Base-by-base conservation (phyloP, 257 asterid species). In the Ehretia macrophylla region DNA sequence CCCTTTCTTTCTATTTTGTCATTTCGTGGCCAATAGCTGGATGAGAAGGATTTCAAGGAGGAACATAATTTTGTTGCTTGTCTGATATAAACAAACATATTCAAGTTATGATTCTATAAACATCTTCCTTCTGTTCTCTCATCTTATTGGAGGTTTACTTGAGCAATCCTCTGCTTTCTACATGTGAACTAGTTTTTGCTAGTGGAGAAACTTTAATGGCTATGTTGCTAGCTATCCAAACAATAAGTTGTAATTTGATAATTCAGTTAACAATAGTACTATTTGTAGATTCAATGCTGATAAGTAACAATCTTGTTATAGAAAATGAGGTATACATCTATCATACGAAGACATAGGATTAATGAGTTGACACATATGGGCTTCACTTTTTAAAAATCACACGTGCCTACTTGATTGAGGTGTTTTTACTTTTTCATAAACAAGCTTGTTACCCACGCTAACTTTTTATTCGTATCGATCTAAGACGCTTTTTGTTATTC, bases 1-100 rank as follows among this genome's bases (percentile, higher is more conserved):
- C 23, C n/a, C 3, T 11, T 45, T 45, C n/a, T 17, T 3, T 17
- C 5, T 10, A 10, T 17, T 49, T 49, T 49, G 22, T 17, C 11
- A 67, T 70, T 74, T 63, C 50, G 46, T 67, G 65, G 63, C 35
- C 64, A 40, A 64, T 69, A 92, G 99, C 85, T 93, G 60, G 99
- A 93, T 74, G 99, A 93, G 70, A 97, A 93, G 79, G 99, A 93
- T 70, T 93, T 93, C 83, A 79, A 75, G 44, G 99, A 93, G 95
- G 99, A 93, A 81, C 99, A 93, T 72, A 84, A 82, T 70, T 93
- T 90, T 68, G 99, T 85, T 69, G 97, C 96, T 72, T 75, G 97
- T 64, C 91, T 93, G 64, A 69, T 89, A 76, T 17, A 0, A 17
- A 18, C n/a, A 17, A 0, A 49, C 20, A 4, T 4, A 49, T 5